Evolutionary conservation across 805 yeast species (phyloP).

Genomic region (Metschnikowia colocasiae): DNA sequence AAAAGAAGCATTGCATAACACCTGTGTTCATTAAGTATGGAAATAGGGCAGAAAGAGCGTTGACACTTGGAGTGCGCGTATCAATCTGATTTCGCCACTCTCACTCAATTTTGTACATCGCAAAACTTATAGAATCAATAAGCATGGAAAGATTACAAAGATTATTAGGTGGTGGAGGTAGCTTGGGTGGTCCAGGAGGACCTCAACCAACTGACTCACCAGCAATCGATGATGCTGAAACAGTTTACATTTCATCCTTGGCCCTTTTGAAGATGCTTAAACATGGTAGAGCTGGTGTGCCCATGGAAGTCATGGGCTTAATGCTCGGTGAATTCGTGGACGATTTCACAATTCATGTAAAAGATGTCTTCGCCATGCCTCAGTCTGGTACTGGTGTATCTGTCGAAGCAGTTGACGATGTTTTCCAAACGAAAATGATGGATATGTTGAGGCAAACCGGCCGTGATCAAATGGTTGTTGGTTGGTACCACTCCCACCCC

Average conservation of each 20-base stretch:
- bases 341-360: slow-evolving; percentile 94
- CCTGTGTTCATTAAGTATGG: neutral
- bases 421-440: slow-evolving; percentile 98
- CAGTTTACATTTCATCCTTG: slow-evolving; percentile 91
- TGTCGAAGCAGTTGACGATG: slow-evolving; percentile 99
- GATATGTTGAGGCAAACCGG: slow-evolving; percentile 99
- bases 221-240: slow-evolving; percentile 90
- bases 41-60: neutral
- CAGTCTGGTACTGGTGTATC: slow-evolving; percentile 98
- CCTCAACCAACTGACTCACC: slow-evolving; percentile 61
- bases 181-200: slow-evolving; percentile 41
- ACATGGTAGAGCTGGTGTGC: slow-evolving; percentile 90
- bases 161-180: slow-evolving; percentile 43
- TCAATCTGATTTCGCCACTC: slow-evolving; percentile 9
- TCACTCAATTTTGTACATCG: slow-evolving; percentile 2
- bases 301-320: slow-evolving; percentile 88
- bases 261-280: slow-evolving; percentile 95
- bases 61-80: neutral
- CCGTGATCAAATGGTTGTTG: slow-evolving; percentile 98
- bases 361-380: slow-evolving; percentile 99
- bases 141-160: slow-evolving; percentile 50
- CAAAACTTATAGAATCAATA: neutral
- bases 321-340: slow-evolving; percentile 98
- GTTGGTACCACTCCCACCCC: slow-evolving; percentile 99
- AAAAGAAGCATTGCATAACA: neutral